These are phyloP conservation scores for Colletotrichum sp. DNA, from an alignment of 2,329 filamentous ascomycete genomes.

Conservation along the genomic window DNA sequence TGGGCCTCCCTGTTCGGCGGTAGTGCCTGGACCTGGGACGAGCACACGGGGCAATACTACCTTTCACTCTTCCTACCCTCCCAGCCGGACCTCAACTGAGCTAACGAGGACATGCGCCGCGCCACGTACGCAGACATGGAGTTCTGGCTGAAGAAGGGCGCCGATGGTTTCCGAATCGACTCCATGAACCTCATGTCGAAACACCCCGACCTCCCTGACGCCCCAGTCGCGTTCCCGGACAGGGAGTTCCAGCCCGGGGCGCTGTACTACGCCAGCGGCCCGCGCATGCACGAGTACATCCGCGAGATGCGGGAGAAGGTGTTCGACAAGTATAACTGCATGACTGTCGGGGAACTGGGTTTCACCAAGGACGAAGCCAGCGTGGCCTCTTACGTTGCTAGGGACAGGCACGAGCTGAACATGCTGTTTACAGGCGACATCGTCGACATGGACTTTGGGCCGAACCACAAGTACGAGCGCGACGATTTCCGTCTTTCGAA, in stretches of 20 bases:
- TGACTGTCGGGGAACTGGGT: constrained; percentile 62
- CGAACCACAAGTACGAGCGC: constrained; percentile 41
- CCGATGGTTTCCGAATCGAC: constrained; percentile 63
- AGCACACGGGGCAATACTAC: constrained; percentile 44
- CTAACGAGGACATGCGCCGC: constrained; percentile 59
- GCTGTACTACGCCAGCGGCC: constrained; percentile 57
- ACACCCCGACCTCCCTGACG: constrained; percentile 51
- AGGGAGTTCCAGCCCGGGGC: constrained; percentile 38
- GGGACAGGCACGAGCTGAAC: constrained; percentile 39
- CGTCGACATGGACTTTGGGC: constrained; percentile 40
- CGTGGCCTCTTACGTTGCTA: constrained; percentile 52
- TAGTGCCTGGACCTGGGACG: constrained; percentile 39
- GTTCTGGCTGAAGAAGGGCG: constrained; percentile 69
- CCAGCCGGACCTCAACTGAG: constrained; percentile 75
- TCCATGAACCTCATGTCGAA: constrained; percentile 64
- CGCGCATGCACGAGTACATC: constrained; percentile 58
- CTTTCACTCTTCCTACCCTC: constrained; percentile 66
- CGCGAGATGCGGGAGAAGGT: constrained; percentile 53
- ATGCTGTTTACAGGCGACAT: constrained; percentile 32
- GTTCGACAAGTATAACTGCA: constrained; percentile 53
- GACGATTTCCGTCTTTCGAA: constrained; percentile 39
- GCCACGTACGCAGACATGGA: constrained; percentile 66
- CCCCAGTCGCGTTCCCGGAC: constrained; percentile 39
- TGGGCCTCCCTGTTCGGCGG: constrained; percentile 46
- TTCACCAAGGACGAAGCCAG: constrained; percentile 47